Evolutionary conservation across 2,329 filamentous ascomycete genomes (phyloP).

Genomic region (Lecanicillium sp.): DNA sequence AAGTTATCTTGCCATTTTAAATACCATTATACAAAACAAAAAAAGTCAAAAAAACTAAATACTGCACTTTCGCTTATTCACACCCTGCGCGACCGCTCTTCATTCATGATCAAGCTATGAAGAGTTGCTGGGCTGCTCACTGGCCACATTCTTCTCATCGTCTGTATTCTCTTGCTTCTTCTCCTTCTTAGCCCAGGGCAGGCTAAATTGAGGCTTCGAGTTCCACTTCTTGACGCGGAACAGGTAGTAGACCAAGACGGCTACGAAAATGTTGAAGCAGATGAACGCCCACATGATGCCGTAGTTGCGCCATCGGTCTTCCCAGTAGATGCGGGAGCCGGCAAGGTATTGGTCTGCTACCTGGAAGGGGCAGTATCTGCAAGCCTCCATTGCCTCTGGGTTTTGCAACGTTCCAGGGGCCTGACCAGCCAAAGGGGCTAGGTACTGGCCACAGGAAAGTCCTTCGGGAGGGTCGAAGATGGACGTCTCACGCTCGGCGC

Average conservation of each 20-base stretch:
- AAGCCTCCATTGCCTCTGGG: conserved; percentile 43
- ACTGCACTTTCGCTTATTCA: too few species aligned
- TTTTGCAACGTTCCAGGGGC: conserved; percentile 55
- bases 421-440: conserved; percentile 42
- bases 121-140: not conserved
- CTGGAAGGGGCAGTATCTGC: conserved; percentile 58
- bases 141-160: conserved; percentile 4
- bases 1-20: too few species aligned
- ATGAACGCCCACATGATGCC: conserved; percentile 63
- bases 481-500: conserved; percentile 48
- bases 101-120: too few species aligned
- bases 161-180: conserved; percentile 3
- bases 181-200: conserved; percentile 5
- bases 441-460: conserved; percentile 56
- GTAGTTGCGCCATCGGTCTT: conserved; percentile 59
- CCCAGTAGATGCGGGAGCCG: conserved; percentile 37
- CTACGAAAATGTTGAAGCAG: conserved; percentile 51
- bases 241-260: conserved; percentile 54
- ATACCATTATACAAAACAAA: not conserved
- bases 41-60: too few species aligned
- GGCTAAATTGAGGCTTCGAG: not conserved
- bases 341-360: conserved; percentile 54
- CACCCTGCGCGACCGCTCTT: too few species aligned
- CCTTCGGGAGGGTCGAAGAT: conserved; percentile 56
- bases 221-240: conserved; percentile 40